phyloP scores from a whole-genome alignment of 805 yeast species.

The Debaryomyces castellii region DNA sequence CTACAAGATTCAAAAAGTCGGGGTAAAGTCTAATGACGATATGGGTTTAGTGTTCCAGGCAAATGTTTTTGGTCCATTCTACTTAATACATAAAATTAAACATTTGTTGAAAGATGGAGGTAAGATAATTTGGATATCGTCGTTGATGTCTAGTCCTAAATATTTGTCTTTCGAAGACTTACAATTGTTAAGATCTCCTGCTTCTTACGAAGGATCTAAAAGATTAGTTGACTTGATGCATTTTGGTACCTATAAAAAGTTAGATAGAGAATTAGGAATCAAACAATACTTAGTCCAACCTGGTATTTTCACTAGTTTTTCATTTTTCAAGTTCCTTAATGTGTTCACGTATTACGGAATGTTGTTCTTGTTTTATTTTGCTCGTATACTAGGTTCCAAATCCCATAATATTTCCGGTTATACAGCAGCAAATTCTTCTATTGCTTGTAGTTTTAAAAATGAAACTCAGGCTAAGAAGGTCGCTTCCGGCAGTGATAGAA shows the following conservation, averaged over 20 bases:
- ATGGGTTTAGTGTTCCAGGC: conserved; percentile 90
- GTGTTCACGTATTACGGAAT: conserved; percentile 81
- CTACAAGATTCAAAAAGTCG: conserved; percentile 79
- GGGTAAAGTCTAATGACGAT: conserved; percentile 73
- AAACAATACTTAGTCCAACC: conserved; percentile 85
- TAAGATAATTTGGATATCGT: conserved; percentile 79
- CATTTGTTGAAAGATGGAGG: conserved; percentile 63
- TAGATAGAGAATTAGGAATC: conserved; percentile 52
- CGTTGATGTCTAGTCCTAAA: conserved; percentile 76
- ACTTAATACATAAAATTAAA: conserved; percentile 64
- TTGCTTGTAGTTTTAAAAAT: conserved; percentile 49
- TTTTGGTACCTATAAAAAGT: conserved; percentile 57
- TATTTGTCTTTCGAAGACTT: conserved; percentile 73
- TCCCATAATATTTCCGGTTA: conserved; percentile 90
- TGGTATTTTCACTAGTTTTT: conserved; percentile 85
- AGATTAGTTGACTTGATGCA: conserved; percentile 83
- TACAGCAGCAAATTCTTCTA: conserved; percentile 85
- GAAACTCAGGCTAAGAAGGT: conserved; percentile 53
- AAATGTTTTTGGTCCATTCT: conserved; percentile 96
- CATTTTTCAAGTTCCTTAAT: conserved; percentile 75
- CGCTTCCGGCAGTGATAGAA: conserved; percentile 69
- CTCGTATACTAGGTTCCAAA: conserved; percentile 78
- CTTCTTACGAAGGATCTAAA: conserved; percentile 91
- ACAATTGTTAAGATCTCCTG: conserved; percentile 60
- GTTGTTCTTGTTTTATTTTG: conserved; percentile 78